phyloP scores from a whole-genome alignment of 108 stramenopile species.

The Seminavis robusta region DNA sequence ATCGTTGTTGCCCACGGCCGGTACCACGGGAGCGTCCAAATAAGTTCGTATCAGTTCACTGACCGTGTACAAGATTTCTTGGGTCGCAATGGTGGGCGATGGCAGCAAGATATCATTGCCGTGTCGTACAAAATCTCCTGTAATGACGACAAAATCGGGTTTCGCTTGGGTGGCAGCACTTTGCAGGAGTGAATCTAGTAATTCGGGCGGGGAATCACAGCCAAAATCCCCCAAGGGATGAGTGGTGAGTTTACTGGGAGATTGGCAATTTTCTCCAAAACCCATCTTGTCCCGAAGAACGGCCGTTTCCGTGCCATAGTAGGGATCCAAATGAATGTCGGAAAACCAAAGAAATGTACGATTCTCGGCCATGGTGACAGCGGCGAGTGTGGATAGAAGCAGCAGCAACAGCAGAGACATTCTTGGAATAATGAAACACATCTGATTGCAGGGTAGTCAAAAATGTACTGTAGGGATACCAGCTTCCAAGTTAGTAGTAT shows the following conservation, averaged over 20 bases:
- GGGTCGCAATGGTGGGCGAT: constrained; percentile 23
- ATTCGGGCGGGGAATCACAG: constrained; percentile 34
- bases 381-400: background rate
- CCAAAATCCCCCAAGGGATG: constrained; percentile 15
- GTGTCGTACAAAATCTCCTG: constrained; percentile 51
- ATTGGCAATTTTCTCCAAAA: constrained; percentile 7
- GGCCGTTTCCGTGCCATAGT: constrained; percentile 42
- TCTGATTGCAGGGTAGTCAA: too few relatives aligned
- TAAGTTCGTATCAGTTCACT: constrained; percentile 2
- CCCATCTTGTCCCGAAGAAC: too few relatives aligned
- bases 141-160: constrained; percentile 41
- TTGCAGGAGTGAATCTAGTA: constrained; percentile 15
- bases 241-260: background rate
- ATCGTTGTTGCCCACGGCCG: constrained; percentile 72
- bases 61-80: constrained; percentile 19
- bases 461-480: too few relatives aligned
- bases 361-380: background rate
- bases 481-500: too few relatives aligned
- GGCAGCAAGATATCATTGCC: constrained; percentile 17
- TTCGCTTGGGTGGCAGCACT: constrained; percentile 2
- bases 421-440: too few relatives aligned
- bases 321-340: constrained; percentile 67
- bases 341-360: constrained; percentile 62
- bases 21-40: constrained; percentile 26
- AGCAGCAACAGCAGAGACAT: background rate